Evolutionary conservation across 2,329 filamentous ascomycete genomes (phyloP), one percentile per base, ranked within the genome.

Genomic region (Didymellaceae sp.): DNA sequence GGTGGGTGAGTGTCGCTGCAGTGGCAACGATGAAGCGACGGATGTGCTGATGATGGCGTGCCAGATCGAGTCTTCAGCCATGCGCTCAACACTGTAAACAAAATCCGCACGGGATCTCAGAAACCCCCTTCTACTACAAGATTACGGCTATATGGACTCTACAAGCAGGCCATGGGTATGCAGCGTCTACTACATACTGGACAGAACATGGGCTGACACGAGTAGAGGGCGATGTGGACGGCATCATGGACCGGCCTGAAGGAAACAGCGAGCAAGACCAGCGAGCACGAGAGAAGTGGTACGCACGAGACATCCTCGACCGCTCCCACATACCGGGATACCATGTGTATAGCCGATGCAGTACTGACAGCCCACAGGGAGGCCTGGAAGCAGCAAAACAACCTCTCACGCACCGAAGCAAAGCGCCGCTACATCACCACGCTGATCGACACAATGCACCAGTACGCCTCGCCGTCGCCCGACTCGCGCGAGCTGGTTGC

Each of bases 51-150:
- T 34, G 5, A 14, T 7, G 7, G 5, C 14, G 30, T 5, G 21
- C 24, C 57, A 97, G 94, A 99, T 79, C 89, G 94, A 76, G 94
- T 99, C 71, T 99, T 99, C 75, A 93, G 95, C 74, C 93, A 99
- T 84, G 94, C 94, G 60, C 88, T 99, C 75, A 97, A 96, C 78
- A 97, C 94, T 18, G 93, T 99, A 67, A 97, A 97, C 77, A 95
- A 95, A 77, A 95, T 99, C 64, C 93, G 94, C 70, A 96, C 92
- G 14, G 93, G 94, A 57, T 91, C 91, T 43, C 86, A 90, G 57
- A 88, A 94, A 56, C 94, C 94, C 35, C 94, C 94, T 38, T 85
- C 91, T 2, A 80, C 83, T 54, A 92, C 95, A 68, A 88, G 94
- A 50, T 81, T 99, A 63, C 89, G 89, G 51, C 88, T 99, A 55